Evolutionary conservation across 495 filamentous ascomycete species (phyloP).

Genomic region (Aspergillus wentii): DNA sequence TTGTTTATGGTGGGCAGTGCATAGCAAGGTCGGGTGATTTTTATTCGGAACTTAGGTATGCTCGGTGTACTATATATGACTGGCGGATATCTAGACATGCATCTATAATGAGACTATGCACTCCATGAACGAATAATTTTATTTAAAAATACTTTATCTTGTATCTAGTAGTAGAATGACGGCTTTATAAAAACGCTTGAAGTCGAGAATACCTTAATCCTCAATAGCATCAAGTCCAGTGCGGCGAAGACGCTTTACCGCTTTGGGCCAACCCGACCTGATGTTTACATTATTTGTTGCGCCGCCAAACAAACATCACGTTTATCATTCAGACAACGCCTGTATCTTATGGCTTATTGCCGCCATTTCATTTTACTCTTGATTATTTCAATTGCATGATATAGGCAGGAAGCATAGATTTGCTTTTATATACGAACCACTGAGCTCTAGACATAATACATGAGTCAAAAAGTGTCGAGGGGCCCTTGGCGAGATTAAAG

Average conservation of each 20-base stretch:
- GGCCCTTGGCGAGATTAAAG: too few relatives aligned
- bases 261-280: constrained; percentile 9
- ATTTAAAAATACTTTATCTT: too few relatives aligned
- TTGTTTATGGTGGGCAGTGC: constrained; percentile 23
- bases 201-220: not conserved
- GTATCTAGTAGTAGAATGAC: too few relatives aligned
- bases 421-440: too few relatives aligned
- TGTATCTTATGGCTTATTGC: constrained; percentile 10
- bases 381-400: not conserved
- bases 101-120: constrained; percentile 18
- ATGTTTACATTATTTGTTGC: constrained; percentile 28
- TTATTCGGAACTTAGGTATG: constrained; percentile 15
- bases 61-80: constrained; percentile 30
- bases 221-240: not conserved
- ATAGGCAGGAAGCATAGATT: too few relatives aligned
- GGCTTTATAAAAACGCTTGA: too few relatives aligned
- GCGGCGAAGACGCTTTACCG: constrained; percentile 14
- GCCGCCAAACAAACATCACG: constrained; percentile 1
- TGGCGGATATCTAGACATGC: constrained; percentile 20
- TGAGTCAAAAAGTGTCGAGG: too few relatives aligned
- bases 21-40: constrained; percentile 28
- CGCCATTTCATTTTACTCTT: not conserved
- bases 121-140: too few relatives aligned
- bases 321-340: constrained; percentile 1
- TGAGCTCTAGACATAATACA: too few relatives aligned